Percentiles rank a stretch among this genome's conserved stretches.
phyloP scores from a whole-genome alignment of 23 red algal species.

The Pyropia yezoensis region DNA sequence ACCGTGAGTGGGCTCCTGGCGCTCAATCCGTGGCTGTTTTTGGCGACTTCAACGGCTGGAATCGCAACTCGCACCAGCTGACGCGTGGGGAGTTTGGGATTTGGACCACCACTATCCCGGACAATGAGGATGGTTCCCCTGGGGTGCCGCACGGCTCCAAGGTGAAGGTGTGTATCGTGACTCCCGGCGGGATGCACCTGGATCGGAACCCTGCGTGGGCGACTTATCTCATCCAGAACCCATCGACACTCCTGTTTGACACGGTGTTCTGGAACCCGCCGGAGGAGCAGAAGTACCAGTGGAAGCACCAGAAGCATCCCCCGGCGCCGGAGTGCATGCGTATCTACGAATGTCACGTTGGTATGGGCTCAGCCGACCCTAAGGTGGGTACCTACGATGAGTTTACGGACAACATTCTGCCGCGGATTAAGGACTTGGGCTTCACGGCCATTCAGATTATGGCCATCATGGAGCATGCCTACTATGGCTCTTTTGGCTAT shows the following conservation, averaged over 20 bases:
- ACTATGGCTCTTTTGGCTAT: conserved; percentile 98
- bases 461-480: conserved; percentile 99
- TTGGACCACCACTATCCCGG: conserved; percentile 65
- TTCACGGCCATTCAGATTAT: conserved; percentile 98
- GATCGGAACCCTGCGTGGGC: conserved; percentile 95
- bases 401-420: conserved; percentile 86
- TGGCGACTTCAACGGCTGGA: conserved; percentile 98
- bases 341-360: conserved; percentile 98
- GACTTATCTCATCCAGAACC: conserved; percentile 77
- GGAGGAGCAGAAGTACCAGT: conserved; percentile 57
- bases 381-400: conserved; percentile 81
- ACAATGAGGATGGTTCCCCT: conserved; percentile 66
- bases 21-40: conserved; percentile 80
- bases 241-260: conserved; percentile 77
- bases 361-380: conserved; percentile 78
- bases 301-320: conserved; percentile 51
- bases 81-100: conserved; percentile 66
- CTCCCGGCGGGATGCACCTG: conserved; percentile 59
- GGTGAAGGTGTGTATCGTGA: conserved; percentile 78
- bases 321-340: conserved; percentile 40
- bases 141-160: conserved; percentile 74
- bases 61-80: conserved; percentile 50
- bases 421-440: conserved; percentile 74
- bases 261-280: conserved; percentile 93
- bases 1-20: conserved; percentile 84